Evolutionary conservation across 176 grass and related monocot genomes (phyloP), one percentile per base, ranked within the genome.

Genomic region (Guadua angustifolia): DNA sequence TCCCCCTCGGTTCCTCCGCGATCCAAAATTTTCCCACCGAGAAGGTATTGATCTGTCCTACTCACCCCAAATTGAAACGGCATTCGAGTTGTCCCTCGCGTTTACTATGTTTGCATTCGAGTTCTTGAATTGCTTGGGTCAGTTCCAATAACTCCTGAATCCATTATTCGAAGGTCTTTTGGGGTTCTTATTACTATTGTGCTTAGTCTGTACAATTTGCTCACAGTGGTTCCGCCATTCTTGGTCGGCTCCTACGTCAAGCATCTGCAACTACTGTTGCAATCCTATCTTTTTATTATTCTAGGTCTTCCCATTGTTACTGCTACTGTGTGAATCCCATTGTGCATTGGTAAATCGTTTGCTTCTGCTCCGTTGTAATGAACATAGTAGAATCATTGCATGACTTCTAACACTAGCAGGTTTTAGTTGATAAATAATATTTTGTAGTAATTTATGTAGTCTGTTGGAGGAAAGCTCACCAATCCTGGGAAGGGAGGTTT

Each of bases 21-120:
- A 29, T 81, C 65, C 50, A 57, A 63, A 42, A 6, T 43, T 40
- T 56, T 29, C 38, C 65, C 4, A 9, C 21, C 4, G 8, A 50
- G 35, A 42, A 57, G 49, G 35, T 43, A 57, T 43, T 19, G n/a
- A 43, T 81, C 60, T 81, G 47, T 69, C 38, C 63, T 69, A 11
- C n/a, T 4, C 47, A 42, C 7, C 49, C 7, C n/a, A 16, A 8
- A 25, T 57, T 15, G 36, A 70, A 7, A 36, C 29, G 33, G 14
- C 50, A 26, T 14, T 81, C 46, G 78, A 69, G 64, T 25, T 55
- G 33, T 69, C 38, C 24, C 63, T 55, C 29, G 22, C 63, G 38
- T 69, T 25, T 67, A 32, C 25, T 0, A 25, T 68, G 19, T 19
- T 55, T 19, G 1, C 26, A 19, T 66, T 50, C 19, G 77, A 63